phyloP scores from a whole-genome alignment of 2,329 filamentous ascomycete species.

The Diaporthe amygdali region DNA sequence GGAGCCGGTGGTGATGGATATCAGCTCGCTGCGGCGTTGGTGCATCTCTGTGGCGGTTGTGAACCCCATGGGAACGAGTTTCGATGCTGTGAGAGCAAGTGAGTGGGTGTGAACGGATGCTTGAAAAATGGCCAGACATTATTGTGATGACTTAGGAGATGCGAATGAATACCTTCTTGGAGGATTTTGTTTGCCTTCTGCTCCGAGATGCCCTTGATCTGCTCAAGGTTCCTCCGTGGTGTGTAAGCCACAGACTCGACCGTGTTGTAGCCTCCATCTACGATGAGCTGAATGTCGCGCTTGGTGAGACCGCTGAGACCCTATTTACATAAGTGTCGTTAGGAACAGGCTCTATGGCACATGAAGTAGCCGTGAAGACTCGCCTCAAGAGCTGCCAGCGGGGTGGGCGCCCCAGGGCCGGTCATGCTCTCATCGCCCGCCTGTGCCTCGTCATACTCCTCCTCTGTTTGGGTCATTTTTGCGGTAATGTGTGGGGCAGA shows the following conservation, averaged over 20 bases:
- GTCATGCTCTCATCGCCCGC: constrained; percentile 73
- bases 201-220: constrained; percentile 98
- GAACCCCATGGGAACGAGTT: constrained; percentile 97
- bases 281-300: constrained; percentile 89
- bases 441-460: constrained; percentile 73
- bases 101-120: constrained; percentile 7
- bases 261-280: constrained; percentile 93
- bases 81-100: constrained; percentile 68
- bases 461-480: constrained; percentile 56
- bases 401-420: constrained; percentile 92
- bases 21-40: constrained; percentile 91
- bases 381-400: constrained; percentile 85
- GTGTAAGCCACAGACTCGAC: constrained; percentile 96
- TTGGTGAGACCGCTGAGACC: constrained; percentile 90
- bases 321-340: constrained; percentile 48
- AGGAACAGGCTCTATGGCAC: neutral
- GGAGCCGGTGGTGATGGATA: constrained; percentile 96
- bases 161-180: constrained; percentile 69
- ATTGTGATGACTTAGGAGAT: no score
- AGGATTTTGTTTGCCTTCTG: constrained; percentile 94
- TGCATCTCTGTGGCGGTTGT: constrained; percentile 99
- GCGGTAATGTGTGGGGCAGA: neutral
- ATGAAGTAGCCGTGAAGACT: constrained; percentile 28
- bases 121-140: neutral
- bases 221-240: constrained; percentile 81